Percentiles rank a stretch among this genome's conserved stretches.
phyloP scores from a whole-genome alignment of 768 basidiomycete species.

The Dacryopinax primogenitus region DNA sequence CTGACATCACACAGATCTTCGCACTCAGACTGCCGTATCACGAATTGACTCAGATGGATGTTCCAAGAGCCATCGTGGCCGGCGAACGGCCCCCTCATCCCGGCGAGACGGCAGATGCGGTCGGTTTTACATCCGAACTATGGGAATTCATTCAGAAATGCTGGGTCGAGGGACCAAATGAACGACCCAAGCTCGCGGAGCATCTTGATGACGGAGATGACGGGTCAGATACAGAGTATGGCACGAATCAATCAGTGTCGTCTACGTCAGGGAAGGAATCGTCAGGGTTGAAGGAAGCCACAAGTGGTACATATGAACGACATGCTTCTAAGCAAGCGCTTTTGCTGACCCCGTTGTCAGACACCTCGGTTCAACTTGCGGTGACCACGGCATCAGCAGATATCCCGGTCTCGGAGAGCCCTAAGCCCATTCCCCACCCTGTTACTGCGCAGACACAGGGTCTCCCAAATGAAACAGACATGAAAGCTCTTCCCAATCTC shows the following conservation, averaged over 20 bases:
- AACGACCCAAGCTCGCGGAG: background rate
- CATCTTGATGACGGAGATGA: background rate
- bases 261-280: too few species aligned
- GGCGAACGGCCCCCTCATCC: background rate
- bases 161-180: background rate
- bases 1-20: background rate
- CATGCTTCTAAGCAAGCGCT: too few species aligned
- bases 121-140: background rate
- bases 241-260: background rate
- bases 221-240: background rate
- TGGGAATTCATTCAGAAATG: background rate
- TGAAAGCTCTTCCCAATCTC: too few species aligned
- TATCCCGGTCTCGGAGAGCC: too few species aligned
- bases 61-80: background rate
- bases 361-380: too few species aligned
- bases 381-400: too few species aligned
- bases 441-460: too few species aligned
- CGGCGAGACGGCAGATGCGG: background rate
- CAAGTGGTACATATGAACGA: too few species aligned
- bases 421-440: too few species aligned
- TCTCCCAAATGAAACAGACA: too few species aligned
- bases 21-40: background rate
- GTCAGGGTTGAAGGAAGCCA: too few species aligned
- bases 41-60: constrained; percentile 4
- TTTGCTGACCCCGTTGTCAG: too few species aligned